Conservation (phyloP, 208 protist genomes). For the Wallacemonas sp. region DNA sequence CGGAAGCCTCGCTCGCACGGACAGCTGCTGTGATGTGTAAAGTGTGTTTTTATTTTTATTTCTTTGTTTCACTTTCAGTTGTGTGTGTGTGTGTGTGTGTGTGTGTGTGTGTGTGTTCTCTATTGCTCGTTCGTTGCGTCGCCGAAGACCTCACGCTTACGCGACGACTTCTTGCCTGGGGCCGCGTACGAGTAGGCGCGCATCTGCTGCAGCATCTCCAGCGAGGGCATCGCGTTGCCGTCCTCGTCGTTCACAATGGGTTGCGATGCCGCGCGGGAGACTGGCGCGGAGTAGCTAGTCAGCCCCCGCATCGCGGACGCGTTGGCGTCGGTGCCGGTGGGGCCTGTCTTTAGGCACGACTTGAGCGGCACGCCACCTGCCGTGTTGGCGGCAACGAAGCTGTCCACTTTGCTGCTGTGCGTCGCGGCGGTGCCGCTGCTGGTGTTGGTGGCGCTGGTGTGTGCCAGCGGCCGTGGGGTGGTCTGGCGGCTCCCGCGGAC, state of each 20-base stretch:
- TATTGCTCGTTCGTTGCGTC: slow-evolving; percentile 67
- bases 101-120: background rate
- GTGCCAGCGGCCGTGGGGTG: background rate
- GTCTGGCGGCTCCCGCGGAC: slow-evolving; percentile 19
- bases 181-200: slow-evolving; percentile 59
- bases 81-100: too few species aligned
- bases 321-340: background rate
- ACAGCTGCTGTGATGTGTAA: too few species aligned
- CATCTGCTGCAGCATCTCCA: slow-evolving; percentile 35
- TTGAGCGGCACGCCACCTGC: slow-evolving; percentile 31
- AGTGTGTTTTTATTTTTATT: too few species aligned
- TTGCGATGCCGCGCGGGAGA: slow-evolving; percentile 56
- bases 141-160: slow-evolving; percentile 64
- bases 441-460: slow-evolving; percentile 3
- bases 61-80: too few species aligned
- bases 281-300: slow-evolving; percentile 36
- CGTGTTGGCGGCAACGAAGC: slow-evolving; percentile 39
- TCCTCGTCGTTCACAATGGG: slow-evolving; percentile 26
- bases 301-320: background rate
- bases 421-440: background rate
- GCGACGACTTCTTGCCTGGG: slow-evolving; percentile 31
- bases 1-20: too few species aligned
- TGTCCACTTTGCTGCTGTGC: slow-evolving; percentile 25
- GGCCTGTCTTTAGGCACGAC: slow-evolving; percentile 46
- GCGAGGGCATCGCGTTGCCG: slow-evolving; percentile 7